Percentiles rank a stretch among this genome's conserved stretches.
Conservation (phyloP, 2,329 filamentous ascomycete species). For the Xylariaceae sp. region DNA sequence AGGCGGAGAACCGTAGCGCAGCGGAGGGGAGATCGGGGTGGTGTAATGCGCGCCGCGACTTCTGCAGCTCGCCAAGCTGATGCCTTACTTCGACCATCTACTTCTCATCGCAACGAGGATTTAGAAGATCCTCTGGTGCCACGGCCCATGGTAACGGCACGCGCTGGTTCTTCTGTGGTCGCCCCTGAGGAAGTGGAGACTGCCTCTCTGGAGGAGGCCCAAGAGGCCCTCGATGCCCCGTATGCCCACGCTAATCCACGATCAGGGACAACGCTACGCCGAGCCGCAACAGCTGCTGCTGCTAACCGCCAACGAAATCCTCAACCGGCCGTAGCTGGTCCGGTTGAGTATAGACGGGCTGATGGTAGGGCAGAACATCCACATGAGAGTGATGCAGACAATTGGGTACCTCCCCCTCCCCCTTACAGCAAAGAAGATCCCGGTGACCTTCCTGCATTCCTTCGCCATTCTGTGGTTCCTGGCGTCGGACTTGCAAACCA, state of each 20-base stretch:
- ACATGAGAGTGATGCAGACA: constrained; percentile 85
- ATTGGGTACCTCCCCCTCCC: constrained; percentile 85
- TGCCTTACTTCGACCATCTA: constrained; percentile 37
- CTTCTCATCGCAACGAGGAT: constrained; percentile 36
- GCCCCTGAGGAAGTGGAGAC: constrained; percentile 46
- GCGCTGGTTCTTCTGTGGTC: constrained; percentile 27
- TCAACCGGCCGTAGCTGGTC: constrained; percentile 54
- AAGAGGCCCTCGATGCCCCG: constrained; percentile 68
- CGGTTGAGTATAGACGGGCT: constrained; percentile 66
- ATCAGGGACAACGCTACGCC: constrained; percentile 69
- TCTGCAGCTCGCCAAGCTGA: constrained; percentile 39
- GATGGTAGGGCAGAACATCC: constrained; percentile 73
- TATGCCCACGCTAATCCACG: constrained; percentile 75
- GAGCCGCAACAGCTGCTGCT: constrained; percentile 76
- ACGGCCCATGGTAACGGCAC: constrained; percentile 47
- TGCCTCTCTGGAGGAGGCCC: constrained; percentile 54
- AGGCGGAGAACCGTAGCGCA: constrained; percentile 73
- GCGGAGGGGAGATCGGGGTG: constrained; percentile 52
- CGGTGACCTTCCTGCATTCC: constrained; percentile 57
- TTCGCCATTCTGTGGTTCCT: constrained; percentile 52
- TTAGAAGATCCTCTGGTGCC: constrained; percentile 58
- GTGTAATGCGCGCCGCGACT: constrained; percentile 54
- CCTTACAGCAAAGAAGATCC: constrained; percentile 73
- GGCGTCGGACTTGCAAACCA: constrained; percentile 30
- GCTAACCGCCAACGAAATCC: constrained; percentile 70